A percentile compares a stretch with the other conserved stretches of the same genome.
These are phyloP conservation scores for Kwoniella bestiolae DNA, from an alignment of 768 basidiomycete species.

Conservation along the genomic window DNA sequence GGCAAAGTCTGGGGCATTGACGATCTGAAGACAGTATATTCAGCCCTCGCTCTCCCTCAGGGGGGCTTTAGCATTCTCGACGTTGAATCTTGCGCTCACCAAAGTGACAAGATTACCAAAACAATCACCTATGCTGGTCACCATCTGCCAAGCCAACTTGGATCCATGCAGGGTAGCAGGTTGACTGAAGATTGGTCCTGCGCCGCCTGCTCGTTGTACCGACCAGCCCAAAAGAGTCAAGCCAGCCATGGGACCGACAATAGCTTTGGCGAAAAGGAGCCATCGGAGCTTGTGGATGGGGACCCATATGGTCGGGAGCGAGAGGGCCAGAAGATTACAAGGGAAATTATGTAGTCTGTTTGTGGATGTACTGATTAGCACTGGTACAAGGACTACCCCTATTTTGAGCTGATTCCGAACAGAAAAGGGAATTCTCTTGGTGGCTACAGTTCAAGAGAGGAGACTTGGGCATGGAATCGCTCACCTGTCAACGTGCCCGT, in stretches of 20 bases:
- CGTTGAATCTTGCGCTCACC: not conserved
- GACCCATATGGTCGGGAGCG: slow-evolving; percentile 78
- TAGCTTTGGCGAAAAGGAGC: slow-evolving; percentile 77
- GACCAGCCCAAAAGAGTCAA: slow-evolving; percentile 65
- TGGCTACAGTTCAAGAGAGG: no score
- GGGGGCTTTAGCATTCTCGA: no score
- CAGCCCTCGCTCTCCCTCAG: no score
- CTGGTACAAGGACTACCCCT: no score
- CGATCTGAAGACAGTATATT: slow-evolving; percentile 14
- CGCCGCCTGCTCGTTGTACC: slow-evolving; percentile 74
- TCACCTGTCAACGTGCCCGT: slow-evolving; percentile 74
- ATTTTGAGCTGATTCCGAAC: no score
- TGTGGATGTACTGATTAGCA: not conserved
- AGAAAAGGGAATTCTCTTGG: no score
- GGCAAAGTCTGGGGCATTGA: slow-evolving; percentile 49
- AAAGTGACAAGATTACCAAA: slow-evolving; percentile 80
- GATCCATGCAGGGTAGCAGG: slow-evolving; percentile 69
- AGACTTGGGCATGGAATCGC: no score
- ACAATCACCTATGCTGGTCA: slow-evolving; percentile 62
- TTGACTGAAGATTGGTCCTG: slow-evolving; percentile 73
- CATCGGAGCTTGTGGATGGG: slow-evolving; percentile 70
- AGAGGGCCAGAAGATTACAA: slow-evolving; percentile 84
- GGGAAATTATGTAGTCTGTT: slow-evolving; percentile 62
- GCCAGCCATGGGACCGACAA: slow-evolving; percentile 60
- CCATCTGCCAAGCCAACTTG: slow-evolving; percentile 68